Percentiles rank a stretch among this genome's conserved stretches.
phyloP scores from a whole-genome alignment of 805 yeast species.

The Candida succiphila region DNA sequence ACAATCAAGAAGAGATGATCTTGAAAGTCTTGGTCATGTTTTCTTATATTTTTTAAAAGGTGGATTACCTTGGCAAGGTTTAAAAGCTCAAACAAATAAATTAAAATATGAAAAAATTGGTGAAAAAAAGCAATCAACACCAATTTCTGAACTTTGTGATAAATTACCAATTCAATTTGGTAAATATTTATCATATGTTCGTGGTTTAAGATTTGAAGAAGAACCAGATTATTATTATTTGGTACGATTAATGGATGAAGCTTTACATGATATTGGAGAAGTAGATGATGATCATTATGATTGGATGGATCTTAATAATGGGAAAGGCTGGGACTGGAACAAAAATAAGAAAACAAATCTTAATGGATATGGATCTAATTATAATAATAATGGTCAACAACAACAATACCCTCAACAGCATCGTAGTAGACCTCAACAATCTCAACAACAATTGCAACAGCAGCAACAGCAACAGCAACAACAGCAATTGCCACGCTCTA shows the following conservation, averaged over 20 bases:
- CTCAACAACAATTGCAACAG: slow-evolving; percentile 8
- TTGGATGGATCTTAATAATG: slow-evolving; percentile 74
- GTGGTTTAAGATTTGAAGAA: slow-evolving; percentile 66
- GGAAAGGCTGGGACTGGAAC: slow-evolving; percentile 73
- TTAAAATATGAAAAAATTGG: slow-evolving; percentile 79
- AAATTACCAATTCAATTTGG: slow-evolving; percentile 68
- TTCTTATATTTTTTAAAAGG: slow-evolving; percentile 73
- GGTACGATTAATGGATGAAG: slow-evolving; percentile 49
- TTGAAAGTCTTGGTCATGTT: slow-evolving; percentile 76
- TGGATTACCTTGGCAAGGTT: slow-evolving; percentile 84
- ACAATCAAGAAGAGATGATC: slow-evolving; percentile 75
- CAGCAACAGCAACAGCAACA: slow-evolving; percentile 6
- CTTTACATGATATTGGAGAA: slow-evolving; percentile 47
- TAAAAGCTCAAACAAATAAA: slow-evolving; percentile 80
- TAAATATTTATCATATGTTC: slow-evolving; percentile 58
- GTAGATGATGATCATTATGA: slow-evolving; percentile 62
- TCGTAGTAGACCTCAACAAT: slow-evolving; percentile 6
- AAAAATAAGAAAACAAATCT: slow-evolving; percentile 71
- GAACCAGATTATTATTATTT: slow-evolving; percentile 70
- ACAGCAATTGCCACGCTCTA: slow-evolving; percentile 10
- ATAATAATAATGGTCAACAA: slow-evolving; percentile 10
- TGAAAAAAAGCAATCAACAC: slow-evolving; percentile 64
- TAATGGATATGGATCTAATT: slow-evolving; percentile 60
- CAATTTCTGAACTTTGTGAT: slow-evolving; percentile 50
- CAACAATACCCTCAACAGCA: slow-evolving; percentile 10